Percentiles rank a stretch among this genome's conserved stretches.
These are phyloP conservation scores for Diaporthe citrichinensis DNA, from an alignment of 2,329 filamentous ascomycete species.

Conservation along the genomic window DNA sequence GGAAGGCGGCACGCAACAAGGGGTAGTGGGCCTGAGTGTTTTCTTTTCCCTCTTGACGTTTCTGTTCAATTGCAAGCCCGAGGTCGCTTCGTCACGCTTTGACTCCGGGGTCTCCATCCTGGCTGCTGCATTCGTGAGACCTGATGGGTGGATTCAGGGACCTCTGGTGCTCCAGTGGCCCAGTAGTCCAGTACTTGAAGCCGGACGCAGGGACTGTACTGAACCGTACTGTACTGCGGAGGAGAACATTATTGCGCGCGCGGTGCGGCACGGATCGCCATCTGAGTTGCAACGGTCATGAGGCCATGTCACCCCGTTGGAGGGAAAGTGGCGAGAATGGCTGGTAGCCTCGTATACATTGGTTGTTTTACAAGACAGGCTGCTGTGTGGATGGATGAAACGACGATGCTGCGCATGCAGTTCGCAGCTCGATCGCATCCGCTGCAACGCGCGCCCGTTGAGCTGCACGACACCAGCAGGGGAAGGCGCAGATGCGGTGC, in stretches of 20 bases:
- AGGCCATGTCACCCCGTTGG: background rate
- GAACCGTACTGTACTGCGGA: background rate
- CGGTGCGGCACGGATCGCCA: slow-evolving; percentile 23
- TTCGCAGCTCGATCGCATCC: slow-evolving; percentile 23
- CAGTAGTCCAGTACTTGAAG: background rate
- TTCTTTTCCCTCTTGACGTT: slow-evolving; percentile 9
- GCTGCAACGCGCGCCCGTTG: slow-evolving; percentile 27
- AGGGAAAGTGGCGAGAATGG: background rate
- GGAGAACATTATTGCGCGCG: background rate
- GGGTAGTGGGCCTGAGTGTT: slow-evolving; percentile 7
- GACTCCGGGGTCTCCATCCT: slow-evolving; percentile 31
- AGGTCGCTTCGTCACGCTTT: slow-evolving; percentile 14
- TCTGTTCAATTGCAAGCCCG: background rate
- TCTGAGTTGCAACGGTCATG: background rate
- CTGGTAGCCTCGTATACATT: slow-evolving; percentile 1
- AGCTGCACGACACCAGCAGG: slow-evolving; percentile 21
- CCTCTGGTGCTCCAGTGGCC: background rate
- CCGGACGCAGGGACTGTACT: background rate
- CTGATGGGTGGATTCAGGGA: slow-evolving; percentile 14
- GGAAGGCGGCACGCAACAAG: background rate
- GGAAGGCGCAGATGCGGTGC: slow-evolving; percentile 8
- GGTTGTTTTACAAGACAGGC: background rate
- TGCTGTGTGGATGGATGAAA: slow-evolving; percentile 21
- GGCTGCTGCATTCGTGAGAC: slow-evolving; percentile 23
- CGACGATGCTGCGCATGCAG: slow-evolving; percentile 32